Base-by-base conservation (phyloP, 2,329 filamentous ascomycete species). In the Xylariaceae sp. region DNA sequence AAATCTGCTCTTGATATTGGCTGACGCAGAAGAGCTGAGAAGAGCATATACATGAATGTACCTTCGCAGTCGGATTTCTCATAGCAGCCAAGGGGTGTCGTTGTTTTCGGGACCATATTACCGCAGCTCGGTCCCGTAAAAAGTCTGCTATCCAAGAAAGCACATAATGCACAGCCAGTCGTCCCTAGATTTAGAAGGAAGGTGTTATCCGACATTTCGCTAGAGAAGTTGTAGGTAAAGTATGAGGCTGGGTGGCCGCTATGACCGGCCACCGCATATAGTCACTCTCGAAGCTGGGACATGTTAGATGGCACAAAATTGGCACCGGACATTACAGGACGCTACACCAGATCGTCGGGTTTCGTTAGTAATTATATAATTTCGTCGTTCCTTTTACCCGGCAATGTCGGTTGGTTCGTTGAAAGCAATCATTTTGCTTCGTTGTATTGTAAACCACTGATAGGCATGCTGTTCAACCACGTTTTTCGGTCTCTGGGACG, bases 311-410 rank as follows among this genome's bases (percentile, higher is more conserved):
- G 35, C 24, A 26, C 39, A 24, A 20, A 21, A 35, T 45, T 50
- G 37, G 32, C 23, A 43, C 44, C 16, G 33, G 42, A 23, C 49
- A 50, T 59, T 53, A 52, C 48, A 44, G 32, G 33, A 43, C 33
- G 15, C 13, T 27, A 30, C 23, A 42, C 30, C 42, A 29, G 21
- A 41, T 59, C 20, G 43, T 36, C 48, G 49, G 41, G 39, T 39
- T 50, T 29, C 29, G 15, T 23, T 16, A 16, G 16, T 21, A 21
- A 21, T 13, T 20, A 16, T 50, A 21, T 11, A 30, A 46, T 41
- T 47, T 32, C 9, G 6, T 13, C 11, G n/a, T n/a, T 45, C 24
- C 26, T 26, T 18, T 35, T 6, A 10, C 35, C 24, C 5, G 4
- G 16, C 40, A 10, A 43, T 45, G 18, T 10, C 30, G 18, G 21